Evolutionary conservation across 2,329 filamentous ascomycete species (phyloP).

Genomic region (Hymenoscyphus occultus): DNA sequence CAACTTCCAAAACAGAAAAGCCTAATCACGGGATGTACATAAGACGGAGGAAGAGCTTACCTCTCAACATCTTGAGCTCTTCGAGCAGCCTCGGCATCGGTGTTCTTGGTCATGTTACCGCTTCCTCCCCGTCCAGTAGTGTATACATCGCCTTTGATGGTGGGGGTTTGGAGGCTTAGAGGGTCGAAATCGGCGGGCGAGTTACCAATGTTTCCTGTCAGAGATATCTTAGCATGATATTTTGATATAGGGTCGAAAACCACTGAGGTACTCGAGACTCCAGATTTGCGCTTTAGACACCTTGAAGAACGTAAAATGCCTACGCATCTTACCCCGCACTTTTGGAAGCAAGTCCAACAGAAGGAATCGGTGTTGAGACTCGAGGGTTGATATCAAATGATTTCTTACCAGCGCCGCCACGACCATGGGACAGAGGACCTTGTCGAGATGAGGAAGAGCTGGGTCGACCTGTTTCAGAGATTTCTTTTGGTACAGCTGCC

Average conservation of each 20-base stretch:
- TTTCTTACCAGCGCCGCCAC: slow-evolving; percentile 66
- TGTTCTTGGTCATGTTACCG: slow-evolving; percentile 79
- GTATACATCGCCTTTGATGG: slow-evolving; percentile 77
- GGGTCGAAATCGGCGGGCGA: slow-evolving; percentile 48
- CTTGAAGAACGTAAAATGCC: neutral
- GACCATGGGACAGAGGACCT: slow-evolving; percentile 57
- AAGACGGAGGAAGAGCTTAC: slow-evolving; percentile 41
- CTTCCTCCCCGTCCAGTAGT: slow-evolving; percentile 87
- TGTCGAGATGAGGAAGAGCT: slow-evolving; percentile 24
- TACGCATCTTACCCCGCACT: neutral
- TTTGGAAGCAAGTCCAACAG: neutral
- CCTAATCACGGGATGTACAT: neutral
- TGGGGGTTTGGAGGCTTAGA: slow-evolving; percentile 74
- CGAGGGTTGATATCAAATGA: neutral
- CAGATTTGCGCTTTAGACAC: neutral
- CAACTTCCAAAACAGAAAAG: too few relatives aligned
- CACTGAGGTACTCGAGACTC: neutral
- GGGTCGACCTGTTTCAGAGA: slow-evolving; percentile 23
- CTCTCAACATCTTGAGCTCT: slow-evolving; percentile 79
- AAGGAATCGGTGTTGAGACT: neutral
- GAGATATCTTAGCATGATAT: neutral
- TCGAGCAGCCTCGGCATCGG: slow-evolving; percentile 70
- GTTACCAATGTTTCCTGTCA: slow-evolving; percentile 61
- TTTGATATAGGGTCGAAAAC: slow-evolving; percentile 1
- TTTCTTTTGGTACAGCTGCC: slow-evolving; percentile 25